These are phyloP conservation scores for Fusarium succisae DNA, from an alignment of 2,329 filamentous ascomycete genomes.

Conservation along the genomic window DNA sequence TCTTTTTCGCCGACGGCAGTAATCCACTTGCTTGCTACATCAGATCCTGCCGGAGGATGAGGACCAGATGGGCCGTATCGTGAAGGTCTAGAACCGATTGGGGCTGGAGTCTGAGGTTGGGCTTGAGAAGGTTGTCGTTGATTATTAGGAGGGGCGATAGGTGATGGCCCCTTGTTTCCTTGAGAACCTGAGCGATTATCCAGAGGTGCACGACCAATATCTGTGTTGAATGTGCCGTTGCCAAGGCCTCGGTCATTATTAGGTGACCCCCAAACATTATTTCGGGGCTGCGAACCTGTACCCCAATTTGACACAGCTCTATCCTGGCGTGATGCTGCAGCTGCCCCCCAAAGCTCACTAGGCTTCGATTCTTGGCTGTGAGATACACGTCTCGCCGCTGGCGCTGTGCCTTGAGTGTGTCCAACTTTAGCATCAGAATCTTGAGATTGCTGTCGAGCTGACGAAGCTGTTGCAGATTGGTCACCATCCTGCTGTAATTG, in stretches of 20 bases:
- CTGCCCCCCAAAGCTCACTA: constrained; percentile 51
- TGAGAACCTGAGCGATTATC: constrained; percentile 50
- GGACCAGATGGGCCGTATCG: constrained; percentile 44
- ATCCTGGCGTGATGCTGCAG: constrained; percentile 54
- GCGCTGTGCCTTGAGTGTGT: constrained; percentile 20
- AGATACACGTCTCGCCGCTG: constrained; percentile 43
- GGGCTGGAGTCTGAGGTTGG: constrained; percentile 44
- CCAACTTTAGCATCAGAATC: constrained; percentile 21
- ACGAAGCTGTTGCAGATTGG: neutral
- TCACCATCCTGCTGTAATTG: constrained; percentile 33
- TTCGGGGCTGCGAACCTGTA: constrained; percentile 58
- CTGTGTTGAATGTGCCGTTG: constrained; percentile 78
- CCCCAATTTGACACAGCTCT: constrained; percentile 61
- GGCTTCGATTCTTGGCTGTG: constrained; percentile 48
- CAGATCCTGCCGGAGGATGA: constrained; percentile 45
- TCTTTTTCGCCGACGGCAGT: constrained; percentile 57
- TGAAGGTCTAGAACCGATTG: constrained; percentile 46
- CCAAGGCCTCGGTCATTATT: constrained; percentile 76
- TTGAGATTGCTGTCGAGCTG: constrained; percentile 14
- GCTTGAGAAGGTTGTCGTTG: constrained; percentile 40
- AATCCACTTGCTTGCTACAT: constrained; percentile 55
- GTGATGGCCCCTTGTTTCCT: constrained; percentile 55
- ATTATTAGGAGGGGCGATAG: constrained; percentile 52
- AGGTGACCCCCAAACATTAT: constrained; percentile 82
- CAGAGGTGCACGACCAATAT: constrained; percentile 58